Evolutionary conservation across 768 basidiomycete species (phyloP).

Genomic region (Rhodosporidiobolus sp.): DNA sequence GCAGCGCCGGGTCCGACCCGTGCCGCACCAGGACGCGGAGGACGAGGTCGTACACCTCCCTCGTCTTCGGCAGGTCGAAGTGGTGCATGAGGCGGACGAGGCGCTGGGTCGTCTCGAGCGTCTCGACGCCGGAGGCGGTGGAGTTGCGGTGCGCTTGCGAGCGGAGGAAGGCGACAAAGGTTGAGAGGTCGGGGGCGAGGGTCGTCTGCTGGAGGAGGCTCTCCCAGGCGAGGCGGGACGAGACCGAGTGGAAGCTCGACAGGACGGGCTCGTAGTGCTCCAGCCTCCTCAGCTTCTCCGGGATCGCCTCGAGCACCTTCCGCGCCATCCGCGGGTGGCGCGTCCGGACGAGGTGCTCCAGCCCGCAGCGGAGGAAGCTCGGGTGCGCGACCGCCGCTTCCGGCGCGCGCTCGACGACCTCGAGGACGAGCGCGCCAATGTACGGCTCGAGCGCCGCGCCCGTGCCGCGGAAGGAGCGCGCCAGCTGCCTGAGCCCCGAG

Average conservation of each 20-base stretch:
- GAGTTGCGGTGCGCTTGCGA: conserved; percentile 1
- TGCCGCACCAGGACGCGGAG: conserved; percentile 8
- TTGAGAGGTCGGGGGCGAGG: neutral
- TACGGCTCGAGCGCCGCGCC: neutral
- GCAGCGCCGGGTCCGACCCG: conserved; percentile 1
- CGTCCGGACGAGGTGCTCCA: neutral
- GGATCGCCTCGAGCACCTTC: conserved; percentile 5
- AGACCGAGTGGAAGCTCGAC: neutral
- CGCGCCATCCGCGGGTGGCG: conserved; percentile 2
- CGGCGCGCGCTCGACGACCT: neutral
- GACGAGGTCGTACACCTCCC: conserved; percentile 12
- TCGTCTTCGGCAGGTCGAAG: neutral
- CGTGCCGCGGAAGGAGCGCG: neutral
- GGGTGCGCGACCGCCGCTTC: neutral
- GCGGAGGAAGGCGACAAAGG: conserved; percentile 10
- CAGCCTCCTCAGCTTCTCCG: neutral
- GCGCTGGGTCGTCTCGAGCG: neutral
- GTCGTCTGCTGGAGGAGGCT: neutral
- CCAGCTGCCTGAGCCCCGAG: neutral
- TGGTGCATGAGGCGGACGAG: neutral
- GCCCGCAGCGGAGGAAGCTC: neutral
- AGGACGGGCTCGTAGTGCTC: conserved; percentile 13
- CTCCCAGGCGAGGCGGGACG: neutral
- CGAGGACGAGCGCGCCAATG: neutral
- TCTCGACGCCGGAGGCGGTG: neutral